These are phyloP conservation scores for Corymbia citriodora DNA, from an alignment of 441 rosid genomes.

Conservation along the genomic window DNA sequence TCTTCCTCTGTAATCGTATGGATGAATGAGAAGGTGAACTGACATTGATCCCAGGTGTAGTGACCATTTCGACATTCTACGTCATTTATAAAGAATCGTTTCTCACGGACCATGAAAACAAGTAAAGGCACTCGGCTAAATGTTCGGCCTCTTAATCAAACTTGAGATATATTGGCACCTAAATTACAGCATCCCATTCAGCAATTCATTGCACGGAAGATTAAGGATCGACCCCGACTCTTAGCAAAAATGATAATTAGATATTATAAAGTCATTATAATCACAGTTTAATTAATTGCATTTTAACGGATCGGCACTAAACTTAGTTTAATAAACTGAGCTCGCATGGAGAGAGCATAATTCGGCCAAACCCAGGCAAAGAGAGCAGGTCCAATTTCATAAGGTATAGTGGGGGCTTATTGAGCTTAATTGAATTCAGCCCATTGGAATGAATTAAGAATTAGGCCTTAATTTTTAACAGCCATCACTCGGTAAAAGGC, in stretches of 20 bases:
- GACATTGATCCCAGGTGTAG: background rate
- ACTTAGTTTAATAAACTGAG: background rate
- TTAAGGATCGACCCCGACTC: background rate
- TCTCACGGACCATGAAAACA: background rate
- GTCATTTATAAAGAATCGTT: background rate
- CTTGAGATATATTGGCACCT: background rate
- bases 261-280: too few species aligned
- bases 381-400: background rate
- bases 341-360: background rate
- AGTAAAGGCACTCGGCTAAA: background rate
- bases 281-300: too few species aligned
- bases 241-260: too few species aligned
- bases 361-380: background rate
- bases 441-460: background rate
- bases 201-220: too few species aligned
- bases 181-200: background rate
- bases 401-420: background rate
- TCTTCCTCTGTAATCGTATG: background rate
- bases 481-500: background rate
- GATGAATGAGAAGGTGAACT: background rate
- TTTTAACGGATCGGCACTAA: fast-evolving
- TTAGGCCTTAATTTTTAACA: background rate
- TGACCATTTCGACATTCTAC: background rate
- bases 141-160: background rate
- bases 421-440: background rate